These are phyloP conservation scores for Collybia mongolica DNA, from an alignment of 768 basidiomycete species.

Conservation along the genomic window DNA sequence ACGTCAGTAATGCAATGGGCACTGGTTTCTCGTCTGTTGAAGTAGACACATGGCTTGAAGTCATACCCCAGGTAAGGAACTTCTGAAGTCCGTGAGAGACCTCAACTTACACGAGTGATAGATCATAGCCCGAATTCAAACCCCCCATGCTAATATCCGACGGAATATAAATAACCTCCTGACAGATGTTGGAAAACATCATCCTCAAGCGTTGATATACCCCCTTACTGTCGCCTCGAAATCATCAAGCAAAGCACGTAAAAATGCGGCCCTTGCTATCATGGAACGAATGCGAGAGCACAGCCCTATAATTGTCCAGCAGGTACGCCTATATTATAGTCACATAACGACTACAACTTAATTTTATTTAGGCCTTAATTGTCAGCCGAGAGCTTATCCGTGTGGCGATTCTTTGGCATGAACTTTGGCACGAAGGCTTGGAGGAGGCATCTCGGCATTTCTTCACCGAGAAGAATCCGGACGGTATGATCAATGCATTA, in stretches of 20 bases:
- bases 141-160: constrained; percentile 82
- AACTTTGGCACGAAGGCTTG: constrained; percentile 97
- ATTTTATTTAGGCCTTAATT: constrained; percentile 58
- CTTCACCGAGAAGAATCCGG: constrained; percentile 96
- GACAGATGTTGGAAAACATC: constrained; percentile 91
- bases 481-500: constrained; percentile 92
- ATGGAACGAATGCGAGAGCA: constrained; percentile 95
- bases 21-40: constrained; percentile 86
- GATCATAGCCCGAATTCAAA: constrained; percentile 99
- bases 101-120: constrained; percentile 24
- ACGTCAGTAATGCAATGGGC: constrained; percentile 87
- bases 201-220: constrained; percentile 97
- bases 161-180: constrained; percentile 87
- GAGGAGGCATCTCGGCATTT: constrained; percentile 97
- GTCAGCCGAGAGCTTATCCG: constrained; percentile 95
- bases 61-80: constrained; percentile 87
- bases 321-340: constrained; percentile 42
- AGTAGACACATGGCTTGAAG: constrained; percentile 98
- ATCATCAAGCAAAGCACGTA: constrained; percentile 82
- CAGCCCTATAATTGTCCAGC: constrained; percentile 81
- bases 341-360: constrained; percentile 2
- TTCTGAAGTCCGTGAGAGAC: background rate
- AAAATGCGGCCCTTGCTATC: constrained; percentile 79
- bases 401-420: constrained; percentile 98
- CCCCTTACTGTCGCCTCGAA: constrained; percentile 95